Evolutionary conservation across 2,329 filamentous ascomycete species (phyloP), one percentile per base, ranked within the genome.

Genomic region (Coccinonectria pachysandricola): DNA sequence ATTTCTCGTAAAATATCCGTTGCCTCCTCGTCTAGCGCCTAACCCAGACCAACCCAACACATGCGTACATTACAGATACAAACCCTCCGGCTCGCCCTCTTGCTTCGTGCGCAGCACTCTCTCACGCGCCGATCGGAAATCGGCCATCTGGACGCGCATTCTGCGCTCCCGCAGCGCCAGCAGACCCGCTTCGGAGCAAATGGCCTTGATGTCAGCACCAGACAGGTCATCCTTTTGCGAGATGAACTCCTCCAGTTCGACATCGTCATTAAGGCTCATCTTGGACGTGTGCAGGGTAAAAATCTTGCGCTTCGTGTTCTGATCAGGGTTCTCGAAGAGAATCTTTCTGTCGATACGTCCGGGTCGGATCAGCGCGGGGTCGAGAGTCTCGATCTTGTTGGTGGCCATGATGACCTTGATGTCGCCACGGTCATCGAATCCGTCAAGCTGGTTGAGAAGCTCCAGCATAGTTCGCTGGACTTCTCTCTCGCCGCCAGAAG

Each of bases 361-460:
- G 22, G 91, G 91, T 42, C 91, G 80, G 52, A 98, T 98, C 43
- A 98, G 68, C 11, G 91, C 91, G 29, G 91, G 91, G 51, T 98
- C 92, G 15, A 98, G 70, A 4, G 85, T 93, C 44, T 98, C 92
- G 43, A 98, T 98, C 74, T 98, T 98, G 76, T 98, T 98, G 42
- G 91, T 98, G 8, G 91, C 92, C 87, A 98, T 96, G 57, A 98
- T 88, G 36, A 98, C 91, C 68, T 98, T 98, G 59, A 98, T 88
- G 53, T 98, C 91, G 44, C 91, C 92, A 35, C 91, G 83, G 57
- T 98, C 92, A 52, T 98, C 91, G 61, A 98, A 98, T 48, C 91
- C 91, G 54, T 98, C 91, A 7, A 98, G 77, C 64, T 98, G 91
- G 60, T 98, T 98, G 21, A 98, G 77, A 28, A 98, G 73, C 53